Evolutionary conservation across 768 basidiomycete genomes (phyloP).

Genomic region (Mycena olivaceomarginata): DNA sequence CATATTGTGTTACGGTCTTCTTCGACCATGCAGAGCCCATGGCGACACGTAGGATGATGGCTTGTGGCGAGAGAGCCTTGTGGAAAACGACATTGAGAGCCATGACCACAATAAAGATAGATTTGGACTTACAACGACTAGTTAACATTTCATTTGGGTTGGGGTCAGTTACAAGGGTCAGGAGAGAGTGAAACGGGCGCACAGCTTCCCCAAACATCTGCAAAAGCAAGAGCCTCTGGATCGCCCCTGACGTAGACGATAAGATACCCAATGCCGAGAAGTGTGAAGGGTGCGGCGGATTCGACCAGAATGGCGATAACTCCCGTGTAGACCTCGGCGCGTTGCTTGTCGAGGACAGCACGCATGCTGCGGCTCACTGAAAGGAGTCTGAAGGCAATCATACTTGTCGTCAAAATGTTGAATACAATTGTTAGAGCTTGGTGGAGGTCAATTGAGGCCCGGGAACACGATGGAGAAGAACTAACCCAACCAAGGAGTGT

Average conservation of each 20-base stretch:
- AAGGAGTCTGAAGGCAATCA: constrained; percentile 55
- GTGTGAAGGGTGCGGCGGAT: constrained; percentile 54
- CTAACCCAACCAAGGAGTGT: constrained; percentile 51
- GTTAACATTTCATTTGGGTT: neutral
- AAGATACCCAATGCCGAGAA: constrained; percentile 55
- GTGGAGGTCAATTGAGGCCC: constrained; percentile 45
- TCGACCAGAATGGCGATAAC: constrained; percentile 56
- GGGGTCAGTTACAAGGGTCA: neutral
- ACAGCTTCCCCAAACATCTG: constrained; percentile 36
- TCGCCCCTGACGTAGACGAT: constrained; percentile 55
- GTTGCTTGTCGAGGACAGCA: constrained; percentile 41
- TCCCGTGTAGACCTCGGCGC: constrained; percentile 51
- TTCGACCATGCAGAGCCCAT: constrained; percentile 34
- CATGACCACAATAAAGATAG: neutral
- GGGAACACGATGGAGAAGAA: constrained; percentile 36
- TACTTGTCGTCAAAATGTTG: constrained; percentile 53
- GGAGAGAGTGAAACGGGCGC: neutral
- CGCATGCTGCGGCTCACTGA: constrained; percentile 44
- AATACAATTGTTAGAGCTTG: constrained; percentile 49
- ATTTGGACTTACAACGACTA: constrained; percentile 16
- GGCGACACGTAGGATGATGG: constrained; percentile 30
- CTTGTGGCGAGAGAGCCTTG: constrained; percentile 33
- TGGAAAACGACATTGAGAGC: neutral
- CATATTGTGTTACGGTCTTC: constrained; percentile 31
- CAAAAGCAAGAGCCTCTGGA: constrained; percentile 46